phyloP scores from a whole-genome alignment of 257 asterid species.

The Penstemon newberryi region DNA sequence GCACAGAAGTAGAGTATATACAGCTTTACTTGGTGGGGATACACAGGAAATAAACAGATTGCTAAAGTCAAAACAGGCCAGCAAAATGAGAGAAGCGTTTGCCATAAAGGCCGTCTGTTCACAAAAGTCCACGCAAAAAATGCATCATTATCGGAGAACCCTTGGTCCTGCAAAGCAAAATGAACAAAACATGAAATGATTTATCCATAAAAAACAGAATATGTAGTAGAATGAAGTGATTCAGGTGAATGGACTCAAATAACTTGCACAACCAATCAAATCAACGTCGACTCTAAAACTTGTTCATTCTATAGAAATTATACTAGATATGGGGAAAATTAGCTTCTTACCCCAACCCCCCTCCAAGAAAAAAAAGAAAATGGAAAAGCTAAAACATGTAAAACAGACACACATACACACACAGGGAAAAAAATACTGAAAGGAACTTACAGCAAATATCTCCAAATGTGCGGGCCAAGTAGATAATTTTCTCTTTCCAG shows the following conservation, averaged over 20 bases:
- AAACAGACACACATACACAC: background rate
- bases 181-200: constrained; percentile 17
- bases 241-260: background rate
- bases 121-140: constrained; percentile 96
- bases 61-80: constrained; percentile 98
- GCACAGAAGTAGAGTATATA: constrained; percentile 94
- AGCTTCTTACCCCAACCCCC: no score
- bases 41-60: constrained; percentile 96
- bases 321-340: background rate
- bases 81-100: constrained; percentile 93
- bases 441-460: constrained; percentile 72
- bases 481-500: constrained; percentile 90
- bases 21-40: constrained; percentile 92
- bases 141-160: constrained; percentile 89
- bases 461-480: constrained; percentile 99
- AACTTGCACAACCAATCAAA: constrained; percentile 7
- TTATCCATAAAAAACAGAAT: constrained; percentile 18
- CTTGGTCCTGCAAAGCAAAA: constrained; percentile 75
- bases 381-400: background rate
- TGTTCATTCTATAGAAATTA: no score
- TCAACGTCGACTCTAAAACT: background rate
- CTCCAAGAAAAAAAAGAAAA: no score
- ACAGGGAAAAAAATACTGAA: constrained; percentile 5
- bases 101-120: constrained; percentile 94
- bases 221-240: background rate